Conservation (phyloP, 106 monocot species). For the Ottelia alismoides region DNA sequence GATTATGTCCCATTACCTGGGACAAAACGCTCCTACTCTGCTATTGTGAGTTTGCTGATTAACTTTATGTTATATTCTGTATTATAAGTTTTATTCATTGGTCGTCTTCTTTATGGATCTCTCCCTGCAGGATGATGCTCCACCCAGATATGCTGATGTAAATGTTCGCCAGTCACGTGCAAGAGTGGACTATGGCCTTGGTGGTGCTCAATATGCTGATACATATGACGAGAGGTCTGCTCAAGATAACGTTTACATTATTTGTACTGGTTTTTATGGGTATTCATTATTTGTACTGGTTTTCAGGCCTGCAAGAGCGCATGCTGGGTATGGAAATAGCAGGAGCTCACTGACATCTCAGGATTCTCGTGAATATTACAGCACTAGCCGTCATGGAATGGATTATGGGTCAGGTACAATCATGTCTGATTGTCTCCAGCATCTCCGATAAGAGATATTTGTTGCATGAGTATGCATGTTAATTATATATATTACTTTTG, state of each 20-base stretch:
- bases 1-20: slow-evolving; percentile 77
- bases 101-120: background rate
- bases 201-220: slow-evolving; percentile 48
- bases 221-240: slow-evolving; percentile 60
- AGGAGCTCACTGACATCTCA: slow-evolving; percentile 38
- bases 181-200: slow-evolving; percentile 59
- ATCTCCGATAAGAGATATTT: background rate
- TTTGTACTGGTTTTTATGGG: background rate
- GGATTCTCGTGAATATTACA: slow-evolving; percentile 39
- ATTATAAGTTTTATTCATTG: background rate
- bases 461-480: background rate
- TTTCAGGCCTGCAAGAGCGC: slow-evolving; percentile 48
- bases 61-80: too few species aligned
- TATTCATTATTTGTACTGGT: too few species aligned
- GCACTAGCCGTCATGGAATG: slow-evolving; percentile 52
- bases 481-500: background rate
- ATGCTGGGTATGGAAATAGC: slow-evolving; percentile 49
- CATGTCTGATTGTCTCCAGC: too few species aligned
- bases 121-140: slow-evolving; percentile 52
- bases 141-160: slow-evolving; percentile 55
- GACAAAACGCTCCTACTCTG: slow-evolving; percentile 72
- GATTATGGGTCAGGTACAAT: slow-evolving; percentile 15
- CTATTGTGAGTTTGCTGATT: slow-evolving; percentile 23
- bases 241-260: background rate
- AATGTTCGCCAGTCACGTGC: slow-evolving; percentile 47